Evolutionary conservation across 345 rosid genomes (phyloP).

Genomic region (Abelmoschus esculentus): DNA sequence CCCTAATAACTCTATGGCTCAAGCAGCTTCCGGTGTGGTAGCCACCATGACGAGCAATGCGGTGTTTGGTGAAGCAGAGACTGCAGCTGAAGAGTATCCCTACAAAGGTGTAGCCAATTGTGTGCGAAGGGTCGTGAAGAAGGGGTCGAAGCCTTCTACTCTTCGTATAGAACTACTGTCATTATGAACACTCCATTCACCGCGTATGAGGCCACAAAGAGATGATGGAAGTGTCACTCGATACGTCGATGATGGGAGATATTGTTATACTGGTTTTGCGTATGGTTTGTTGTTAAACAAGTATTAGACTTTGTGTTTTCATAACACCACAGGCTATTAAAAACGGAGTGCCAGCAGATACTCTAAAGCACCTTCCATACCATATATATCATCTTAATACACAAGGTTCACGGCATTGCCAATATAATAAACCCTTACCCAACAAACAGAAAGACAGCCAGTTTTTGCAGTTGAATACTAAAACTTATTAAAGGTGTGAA

Average conservation of each 20-base stretch:
- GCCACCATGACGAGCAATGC: conserved; percentile 65
- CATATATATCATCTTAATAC: background rate
- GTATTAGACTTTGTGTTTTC: too few species aligned
- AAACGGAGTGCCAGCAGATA: background rate
- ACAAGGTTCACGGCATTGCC: background rate
- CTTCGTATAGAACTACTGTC: conserved; percentile 60
- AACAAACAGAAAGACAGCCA: background rate
- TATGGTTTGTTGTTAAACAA: too few species aligned
- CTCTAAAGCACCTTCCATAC: background rate
- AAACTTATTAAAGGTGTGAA: conserved; percentile 1
- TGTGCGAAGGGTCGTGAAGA: conserved; percentile 51
- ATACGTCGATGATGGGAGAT: conserved; percentile 39
- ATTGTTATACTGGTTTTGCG: too few species aligned
- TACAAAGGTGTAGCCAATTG: conserved; percentile 60
- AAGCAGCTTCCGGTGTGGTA: conserved; percentile 52
- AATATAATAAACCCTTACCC: background rate
- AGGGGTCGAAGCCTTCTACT: conserved; percentile 47
- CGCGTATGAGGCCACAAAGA: conserved; percentile 58
- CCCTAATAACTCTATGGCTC: conserved; percentile 43
- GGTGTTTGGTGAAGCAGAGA: conserved; percentile 70
- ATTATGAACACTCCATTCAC: conserved; percentile 73
- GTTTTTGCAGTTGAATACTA: conserved; percentile 12
- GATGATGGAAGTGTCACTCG: conserved; percentile 48
- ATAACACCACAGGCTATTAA: too few species aligned
- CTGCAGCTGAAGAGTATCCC: conserved; percentile 39